Percentiles rank a stretch among this genome's conserved stretches.
These are phyloP conservation scores for Russula virescens DNA, from an alignment of 768 basidiomycete species.

Conservation along the genomic window DNA sequence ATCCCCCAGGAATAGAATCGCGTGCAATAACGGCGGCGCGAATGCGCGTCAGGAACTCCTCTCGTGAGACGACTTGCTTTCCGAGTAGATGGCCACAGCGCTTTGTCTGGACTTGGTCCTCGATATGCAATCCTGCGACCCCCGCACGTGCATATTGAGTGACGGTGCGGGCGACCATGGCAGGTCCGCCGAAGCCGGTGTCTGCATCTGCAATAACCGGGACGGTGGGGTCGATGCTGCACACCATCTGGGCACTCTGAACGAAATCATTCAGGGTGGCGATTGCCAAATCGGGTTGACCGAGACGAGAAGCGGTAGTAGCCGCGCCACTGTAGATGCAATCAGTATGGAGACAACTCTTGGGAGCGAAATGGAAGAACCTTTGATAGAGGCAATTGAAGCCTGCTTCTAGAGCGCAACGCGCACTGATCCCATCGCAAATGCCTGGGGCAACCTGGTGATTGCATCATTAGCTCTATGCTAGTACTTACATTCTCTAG, in stretches of 20 bases:
- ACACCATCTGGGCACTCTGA: constrained; percentile 67
- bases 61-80: constrained; percentile 75
- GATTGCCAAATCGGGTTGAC: constrained; percentile 74
- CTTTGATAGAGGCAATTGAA: constrained; percentile 76
- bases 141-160: constrained; percentile 64
- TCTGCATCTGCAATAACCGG: constrained; percentile 80
- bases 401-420: constrained; percentile 74
- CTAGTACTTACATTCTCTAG: neutral
- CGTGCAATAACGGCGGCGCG: constrained; percentile 74
- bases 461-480: constrained; percentile 2
- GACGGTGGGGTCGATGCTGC: constrained; percentile 52
- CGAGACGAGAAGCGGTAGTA: constrained; percentile 72
- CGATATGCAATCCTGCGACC: constrained; percentile 71
- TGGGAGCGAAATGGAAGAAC: constrained; percentile 28
- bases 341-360: neutral
- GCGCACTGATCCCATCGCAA: constrained; percentile 74
- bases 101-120: constrained; percentile 80
- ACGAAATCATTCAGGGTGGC: constrained; percentile 76
- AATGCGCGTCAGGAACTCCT: constrained; percentile 68
- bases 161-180: constrained; percentile 71
- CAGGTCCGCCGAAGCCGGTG: constrained; percentile 71
- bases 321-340: constrained; percentile 54
- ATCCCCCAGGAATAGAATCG: constrained; percentile 66
- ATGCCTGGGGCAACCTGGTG: constrained; percentile 67
- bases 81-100: constrained; percentile 76